Conservation (phyloP, 139 green algal species). For the Picochlorum sp. region DNA sequence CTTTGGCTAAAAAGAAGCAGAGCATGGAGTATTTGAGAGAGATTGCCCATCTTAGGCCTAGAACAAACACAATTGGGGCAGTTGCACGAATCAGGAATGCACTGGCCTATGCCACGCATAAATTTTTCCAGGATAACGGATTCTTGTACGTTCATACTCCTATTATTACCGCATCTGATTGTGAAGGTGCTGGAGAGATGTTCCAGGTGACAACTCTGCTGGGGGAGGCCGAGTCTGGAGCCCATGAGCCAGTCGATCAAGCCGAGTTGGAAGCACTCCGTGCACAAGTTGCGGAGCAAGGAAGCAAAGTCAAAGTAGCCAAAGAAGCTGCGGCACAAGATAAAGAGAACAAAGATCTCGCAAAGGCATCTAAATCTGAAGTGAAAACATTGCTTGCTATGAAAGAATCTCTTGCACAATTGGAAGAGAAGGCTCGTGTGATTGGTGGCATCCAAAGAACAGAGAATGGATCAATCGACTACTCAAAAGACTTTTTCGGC, state of each 20-base stretch:
- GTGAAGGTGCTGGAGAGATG: conserved; percentile 97
- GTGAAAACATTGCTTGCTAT: conserved; percentile 43
- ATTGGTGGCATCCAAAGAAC: conserved; percentile 36
- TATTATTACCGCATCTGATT: conserved; percentile 90
- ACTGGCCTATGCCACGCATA: conserved; percentile 90
- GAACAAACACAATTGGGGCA: conserved; percentile 94
- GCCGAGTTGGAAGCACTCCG: conserved; percentile 40
- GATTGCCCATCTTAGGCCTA: conserved; percentile 82
- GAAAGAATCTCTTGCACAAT: conserved; percentile 57
- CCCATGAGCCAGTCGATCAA: conserved; percentile 11
- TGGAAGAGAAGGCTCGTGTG: conserved; percentile 40
- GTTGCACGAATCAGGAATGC: conserved; percentile 93
- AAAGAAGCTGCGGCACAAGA: conserved; percentile 47
- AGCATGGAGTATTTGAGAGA: conserved; percentile 89
- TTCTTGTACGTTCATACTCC: conserved; percentile 98
- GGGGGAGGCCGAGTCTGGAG: conserved; percentile 16
- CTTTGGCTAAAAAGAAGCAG: conserved; percentile 96
- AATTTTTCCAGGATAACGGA: conserved; percentile 85
- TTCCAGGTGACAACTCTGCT: conserved; percentile 91
- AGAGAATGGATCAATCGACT: conserved; percentile 64
- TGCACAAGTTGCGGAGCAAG: conserved; percentile 42
- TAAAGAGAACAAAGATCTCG: conserved; percentile 16
- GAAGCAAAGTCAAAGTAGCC: conserved; percentile 57
- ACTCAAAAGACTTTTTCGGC: conserved; percentile 92
- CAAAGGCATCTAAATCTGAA: conserved; percentile 17